A percentile compares a stretch with the other conserved stretches of the same genome.
phyloP scores from a whole-genome alignment of 495 filamentous ascomycete species.

The Amorphotheca resinae region DNA sequence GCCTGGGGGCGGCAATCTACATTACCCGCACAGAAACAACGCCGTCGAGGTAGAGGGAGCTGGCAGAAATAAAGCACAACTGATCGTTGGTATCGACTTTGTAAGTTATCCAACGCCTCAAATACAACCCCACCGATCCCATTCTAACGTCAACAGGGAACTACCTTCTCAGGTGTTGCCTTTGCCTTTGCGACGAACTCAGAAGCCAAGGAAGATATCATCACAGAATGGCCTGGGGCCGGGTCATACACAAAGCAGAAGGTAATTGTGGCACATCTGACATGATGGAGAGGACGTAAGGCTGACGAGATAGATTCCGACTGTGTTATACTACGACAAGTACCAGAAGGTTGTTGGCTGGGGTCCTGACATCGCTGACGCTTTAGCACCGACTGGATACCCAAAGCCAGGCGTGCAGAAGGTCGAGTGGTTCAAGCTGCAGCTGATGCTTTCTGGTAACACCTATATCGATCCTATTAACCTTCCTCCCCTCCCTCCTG shows the following conservation, averaged over 20 bases:
- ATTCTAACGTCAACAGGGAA: constrained; percentile 37
- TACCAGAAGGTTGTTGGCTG: constrained; percentile 68
- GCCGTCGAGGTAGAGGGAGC: constrained; percentile 79
- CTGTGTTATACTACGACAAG: constrained; percentile 64
- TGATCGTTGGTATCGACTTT: constrained; percentile 75
- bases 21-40: constrained; percentile 32
- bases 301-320: constrained; percentile 46
- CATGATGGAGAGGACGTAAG: neutral
- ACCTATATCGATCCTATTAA: constrained; percentile 73
- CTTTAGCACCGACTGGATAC: constrained; percentile 59
- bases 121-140: neutral
- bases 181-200: constrained; percentile 67
- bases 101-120: constrained; percentile 32
- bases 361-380: constrained; percentile 66
- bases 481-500: constrained; percentile 59
- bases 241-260: constrained; percentile 69
- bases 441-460: constrained; percentile 66
- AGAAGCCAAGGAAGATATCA: constrained; percentile 68
- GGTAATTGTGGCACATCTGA: constrained; percentile 27
- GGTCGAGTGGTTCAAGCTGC: constrained; percentile 71
- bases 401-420: constrained; percentile 67
- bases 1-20: constrained; percentile 13
- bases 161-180: constrained; percentile 63
- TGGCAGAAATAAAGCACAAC: constrained; percentile 65
- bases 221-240: constrained; percentile 65